Base-by-base conservation (phyloP, 2,329 filamentous ascomycete species). In the Exophiala dermatitidis region DNA sequence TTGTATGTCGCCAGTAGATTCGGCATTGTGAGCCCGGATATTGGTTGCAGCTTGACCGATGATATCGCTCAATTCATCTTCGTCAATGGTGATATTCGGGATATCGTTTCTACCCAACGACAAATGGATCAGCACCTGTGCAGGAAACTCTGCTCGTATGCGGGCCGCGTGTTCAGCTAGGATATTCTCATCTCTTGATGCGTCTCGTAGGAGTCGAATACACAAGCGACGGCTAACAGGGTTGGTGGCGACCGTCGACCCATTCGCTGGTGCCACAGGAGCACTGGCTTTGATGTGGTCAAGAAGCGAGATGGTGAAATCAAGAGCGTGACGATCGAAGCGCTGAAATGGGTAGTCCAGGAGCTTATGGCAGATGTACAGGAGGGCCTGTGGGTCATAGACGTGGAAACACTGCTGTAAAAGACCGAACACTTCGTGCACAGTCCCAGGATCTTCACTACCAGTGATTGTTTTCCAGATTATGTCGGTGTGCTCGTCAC, bases 401-500 rank as follows among this genome's bases (percentile, higher is more conserved):
- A 79, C 72, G 5, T 65, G 65, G 48, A 77, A 69, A 5, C 80
- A 75, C 36, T 68, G 68, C 10, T 65, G 65, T 29, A 85, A 70
- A 80, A 95, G 86, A 12, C 76, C 75, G 45, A 90, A 75, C 28
- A 94, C 80, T 30, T 90, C 90, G 46, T 90, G 84, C 5, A 88
- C 83, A n/a, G 91, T 84, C 52, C 90, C 81, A 3, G 87, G 85
- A 67, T 97, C 90, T 64, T 90, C 88, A 55, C 85, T 90, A 28
- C 84, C 82, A 4, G 81, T 84, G 47, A 95, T 82, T 0, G 88
- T 88, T 55, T 84, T 81, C 91, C 91, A 97, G 57, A 96, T 80
- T 10, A 81, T 77, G 64, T 95, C 86, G 1, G 87, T 87, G 64
- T 94, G 85, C 19, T 77, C 71, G 33, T 82, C 69, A 0, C 79